These are phyloP conservation scores for Trichoderma aggressivum DNA, from an alignment of 2,329 filamentous ascomycete species.

Conservation along the genomic window DNA sequence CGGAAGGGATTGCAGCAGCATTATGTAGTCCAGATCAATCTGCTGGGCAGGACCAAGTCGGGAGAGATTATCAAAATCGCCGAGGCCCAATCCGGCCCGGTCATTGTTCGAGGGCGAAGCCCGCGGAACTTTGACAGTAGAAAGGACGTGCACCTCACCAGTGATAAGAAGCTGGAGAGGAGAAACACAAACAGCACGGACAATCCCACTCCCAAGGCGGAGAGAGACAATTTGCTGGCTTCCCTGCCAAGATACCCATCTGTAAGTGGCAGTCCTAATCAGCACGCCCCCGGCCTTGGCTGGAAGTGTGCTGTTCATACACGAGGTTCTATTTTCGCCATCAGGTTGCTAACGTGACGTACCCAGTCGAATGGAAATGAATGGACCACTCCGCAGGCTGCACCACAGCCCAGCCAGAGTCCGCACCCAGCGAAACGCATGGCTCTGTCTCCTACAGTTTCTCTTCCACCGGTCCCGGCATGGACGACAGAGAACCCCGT, in stretches of 20 bases:
- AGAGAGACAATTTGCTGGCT: conserved; percentile 32
- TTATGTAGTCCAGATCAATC: conserved; percentile 82
- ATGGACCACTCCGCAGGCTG: conserved; percentile 43
- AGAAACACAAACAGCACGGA: conserved; percentile 40
- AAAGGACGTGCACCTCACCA: conserved; percentile 75
- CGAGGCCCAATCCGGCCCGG: conserved; percentile 85
- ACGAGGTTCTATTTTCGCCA: not conserved
- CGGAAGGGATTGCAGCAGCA: conserved; percentile 94
- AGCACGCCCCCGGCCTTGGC: conserved; percentile 27
- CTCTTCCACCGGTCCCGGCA: conserved; percentile 52
- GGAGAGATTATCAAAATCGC: conserved; percentile 71
- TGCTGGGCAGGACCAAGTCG: conserved; percentile 69
- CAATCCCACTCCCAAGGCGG: conserved; percentile 32
- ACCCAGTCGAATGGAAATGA: conserved; percentile 37
- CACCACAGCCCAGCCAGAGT: conserved; percentile 35
- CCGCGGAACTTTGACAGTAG: conserved; percentile 91
- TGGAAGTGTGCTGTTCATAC: not conserved
- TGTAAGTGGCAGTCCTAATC: conserved; percentile 32
- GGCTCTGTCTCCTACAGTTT: conserved; percentile 50
- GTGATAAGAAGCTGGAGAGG: conserved; percentile 47
- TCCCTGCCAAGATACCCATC: conserved; percentile 33
- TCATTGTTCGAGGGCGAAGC: conserved; percentile 89
- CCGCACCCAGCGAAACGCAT: conserved; percentile 52
- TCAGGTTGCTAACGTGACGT: conserved; percentile 19
- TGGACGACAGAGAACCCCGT: conserved; percentile 41